Evolutionary conservation across 2,329 filamentous ascomycete species (phyloP).

Genomic region (Exophiala lecanii-corni): DNA sequence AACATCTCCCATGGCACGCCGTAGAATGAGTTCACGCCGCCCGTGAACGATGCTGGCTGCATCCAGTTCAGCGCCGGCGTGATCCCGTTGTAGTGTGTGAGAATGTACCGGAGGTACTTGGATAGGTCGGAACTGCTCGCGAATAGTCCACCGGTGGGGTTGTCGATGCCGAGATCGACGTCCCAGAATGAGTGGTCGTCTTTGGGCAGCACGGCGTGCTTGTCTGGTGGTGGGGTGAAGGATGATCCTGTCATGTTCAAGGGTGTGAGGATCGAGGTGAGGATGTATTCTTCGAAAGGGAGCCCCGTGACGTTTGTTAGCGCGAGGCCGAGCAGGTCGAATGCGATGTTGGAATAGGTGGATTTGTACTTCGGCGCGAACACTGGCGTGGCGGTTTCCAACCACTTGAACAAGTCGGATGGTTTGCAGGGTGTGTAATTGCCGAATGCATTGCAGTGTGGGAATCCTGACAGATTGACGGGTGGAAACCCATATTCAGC

Average conservation of each 20-base stretch:
- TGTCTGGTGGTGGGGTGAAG: slow-evolving; percentile 21
- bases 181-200: slow-evolving; percentile 34
- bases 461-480: slow-evolving; percentile 8
- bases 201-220: slow-evolving; percentile 24
- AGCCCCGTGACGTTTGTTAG: slow-evolving; percentile 27
- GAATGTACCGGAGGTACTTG: slow-evolving; percentile 40
- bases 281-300: slow-evolving; percentile 27
- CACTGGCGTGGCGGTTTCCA: slow-evolving; percentile 15
- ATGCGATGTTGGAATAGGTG: slow-evolving; percentile 31
- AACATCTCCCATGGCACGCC: slow-evolving; percentile 48
- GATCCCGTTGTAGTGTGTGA: slow-evolving; percentile 40
- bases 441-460: slow-evolving; percentile 14
- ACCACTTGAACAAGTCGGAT: slow-evolving; percentile 12
- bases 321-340: slow-evolving; percentile 28
- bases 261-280: slow-evolving; percentile 19
- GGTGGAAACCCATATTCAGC: slow-evolving; percentile 19
- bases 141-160: slow-evolving; percentile 43
- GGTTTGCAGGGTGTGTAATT: slow-evolving; percentile 18
- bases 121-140: slow-evolving; percentile 38
- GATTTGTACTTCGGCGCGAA: slow-evolving; percentile 28
- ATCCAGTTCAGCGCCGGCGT: slow-evolving; percentile 42
- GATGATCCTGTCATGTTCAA: slow-evolving; percentile 19
- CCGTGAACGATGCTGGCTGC: slow-evolving; percentile 35
- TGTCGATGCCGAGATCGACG: slow-evolving; percentile 38
- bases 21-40: slow-evolving; percentile 38